Percentiles rank a stretch among this genome's conserved stretches.
These are phyloP conservation scores for Vicia faba DNA, from an alignment of 306 rosid genomes.

Conservation along the genomic window DNA sequence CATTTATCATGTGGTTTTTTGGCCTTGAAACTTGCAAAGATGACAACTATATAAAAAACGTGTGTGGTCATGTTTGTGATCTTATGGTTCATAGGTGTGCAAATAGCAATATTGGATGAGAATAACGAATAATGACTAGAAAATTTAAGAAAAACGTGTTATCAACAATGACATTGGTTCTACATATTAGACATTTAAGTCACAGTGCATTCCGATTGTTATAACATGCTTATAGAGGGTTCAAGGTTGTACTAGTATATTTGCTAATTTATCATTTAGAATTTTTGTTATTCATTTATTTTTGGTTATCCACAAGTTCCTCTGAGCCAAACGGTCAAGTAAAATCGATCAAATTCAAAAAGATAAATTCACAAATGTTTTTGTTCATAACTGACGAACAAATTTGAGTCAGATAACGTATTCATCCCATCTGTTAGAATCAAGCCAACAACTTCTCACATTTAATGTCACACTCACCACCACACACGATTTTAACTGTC, in stretches of 20 bases:
- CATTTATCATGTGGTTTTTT: neutral
- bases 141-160: neutral
- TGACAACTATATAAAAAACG: neutral
- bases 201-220: neutral
- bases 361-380: too few species aligned
- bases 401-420: too few species aligned
- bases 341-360: too few species aligned
- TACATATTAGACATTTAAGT: slow-evolving; percentile 5
- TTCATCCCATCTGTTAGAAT: too few species aligned
- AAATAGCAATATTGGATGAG: neutral
- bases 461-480: too few species aligned
- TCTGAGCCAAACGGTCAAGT: too few species aligned
- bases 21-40: neutral
- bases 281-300: neutral
- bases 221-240: neutral
- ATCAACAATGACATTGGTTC: neutral
- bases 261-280: neutral
- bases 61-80: neutral
- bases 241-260: neutral
- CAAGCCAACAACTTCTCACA: too few species aligned
- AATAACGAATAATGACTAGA: neutral
- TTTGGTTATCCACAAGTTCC: neutral
- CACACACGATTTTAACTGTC: too few species aligned
- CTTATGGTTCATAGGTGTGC: neutral
- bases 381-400: too few species aligned